Evolutionary conservation across 129 eudicot species (phyloP).

Genomic region (Heracleum sosnowskyi): DNA sequence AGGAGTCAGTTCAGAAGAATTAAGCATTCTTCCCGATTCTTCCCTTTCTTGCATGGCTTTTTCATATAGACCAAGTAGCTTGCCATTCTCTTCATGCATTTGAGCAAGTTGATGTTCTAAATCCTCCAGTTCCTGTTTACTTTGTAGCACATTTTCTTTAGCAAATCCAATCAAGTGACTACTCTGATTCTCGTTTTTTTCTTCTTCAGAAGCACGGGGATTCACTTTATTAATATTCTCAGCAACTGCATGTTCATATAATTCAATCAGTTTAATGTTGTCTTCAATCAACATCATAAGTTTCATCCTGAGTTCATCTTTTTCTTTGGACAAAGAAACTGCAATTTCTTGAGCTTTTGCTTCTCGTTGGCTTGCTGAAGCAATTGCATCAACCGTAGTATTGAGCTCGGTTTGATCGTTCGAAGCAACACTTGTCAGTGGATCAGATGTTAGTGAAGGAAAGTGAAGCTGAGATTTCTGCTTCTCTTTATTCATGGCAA

Average conservation of each 20-base stretch:
- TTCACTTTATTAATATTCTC: conserved; percentile 32
- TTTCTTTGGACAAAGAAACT: conserved; percentile 73
- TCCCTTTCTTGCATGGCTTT: conserved; percentile 94
- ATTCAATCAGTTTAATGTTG: conserved; percentile 79
- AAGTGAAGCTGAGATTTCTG: conserved; percentile 30
- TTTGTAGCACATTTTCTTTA: conserved; percentile 30
- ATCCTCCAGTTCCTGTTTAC: conserved; percentile 28
- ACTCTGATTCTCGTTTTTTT: conserved; percentile 16
- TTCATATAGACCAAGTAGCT: conserved; percentile 68
- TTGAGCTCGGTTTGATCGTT: conserved; percentile 70
- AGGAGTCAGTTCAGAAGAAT: conserved; percentile 10
- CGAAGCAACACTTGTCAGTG: conserved; percentile 20
- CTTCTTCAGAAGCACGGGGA: conserved; percentile 21
- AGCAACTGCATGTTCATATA: conserved; percentile 71
- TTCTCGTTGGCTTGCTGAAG: conserved; percentile 95
- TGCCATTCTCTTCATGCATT: conserved; percentile 90
- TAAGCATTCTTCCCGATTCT: conserved; percentile 48
- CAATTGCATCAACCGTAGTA: conserved; percentile 95
- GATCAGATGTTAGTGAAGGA: conserved; percentile 31
- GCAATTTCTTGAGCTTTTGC: conserved; percentile 95
- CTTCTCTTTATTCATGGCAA: conserved; percentile 11
- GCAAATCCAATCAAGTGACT: conserved; percentile 18
- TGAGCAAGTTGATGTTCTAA: conserved; percentile 66
- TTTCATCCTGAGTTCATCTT: conserved; percentile 69
- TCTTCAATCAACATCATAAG: conserved; percentile 78